Conservation (phyloP, 352 stramenopile species). For the Globisporangium carolinianum region DNA sequence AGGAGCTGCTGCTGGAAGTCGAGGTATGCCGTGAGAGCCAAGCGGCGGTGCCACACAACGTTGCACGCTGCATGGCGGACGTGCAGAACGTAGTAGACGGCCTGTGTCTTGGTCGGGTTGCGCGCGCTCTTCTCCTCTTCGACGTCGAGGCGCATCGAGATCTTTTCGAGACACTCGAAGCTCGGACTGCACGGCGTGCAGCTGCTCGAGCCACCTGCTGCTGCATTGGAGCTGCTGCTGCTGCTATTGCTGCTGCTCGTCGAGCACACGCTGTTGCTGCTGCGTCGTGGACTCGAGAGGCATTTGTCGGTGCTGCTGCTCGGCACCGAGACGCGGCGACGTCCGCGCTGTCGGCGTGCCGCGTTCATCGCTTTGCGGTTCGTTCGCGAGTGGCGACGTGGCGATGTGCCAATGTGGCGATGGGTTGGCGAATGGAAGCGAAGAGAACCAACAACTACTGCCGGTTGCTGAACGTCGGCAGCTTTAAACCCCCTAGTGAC, state of each 20-base stretch:
- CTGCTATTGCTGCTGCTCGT: background rate
- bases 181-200: constrained; percentile 7
- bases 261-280: background rate
- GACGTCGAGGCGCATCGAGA: constrained; percentile 6
- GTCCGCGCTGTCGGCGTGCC: background rate
- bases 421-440: no score
- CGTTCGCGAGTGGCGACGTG: background rate
- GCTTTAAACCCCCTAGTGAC: no score
- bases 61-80: constrained; percentile 6
- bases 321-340: background rate
- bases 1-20: constrained; percentile 4
- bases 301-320: background rate
- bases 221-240: background rate
- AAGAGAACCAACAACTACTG: no score
- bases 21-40: background rate
- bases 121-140: constrained; percentile 6
- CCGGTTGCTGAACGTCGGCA: no score
- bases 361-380: background rate
- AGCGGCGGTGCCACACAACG: constrained; percentile 7
- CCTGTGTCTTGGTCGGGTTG: background rate
- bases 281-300: constrained; percentile 3
- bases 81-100: constrained; percentile 8
- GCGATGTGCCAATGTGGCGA: background rate
- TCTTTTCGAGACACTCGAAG: constrained; percentile 10
- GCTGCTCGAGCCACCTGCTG: no score